These are phyloP conservation scores for Prunella vulgaris DNA, from an alignment of 257 asterid species.

Conservation along the genomic window DNA sequence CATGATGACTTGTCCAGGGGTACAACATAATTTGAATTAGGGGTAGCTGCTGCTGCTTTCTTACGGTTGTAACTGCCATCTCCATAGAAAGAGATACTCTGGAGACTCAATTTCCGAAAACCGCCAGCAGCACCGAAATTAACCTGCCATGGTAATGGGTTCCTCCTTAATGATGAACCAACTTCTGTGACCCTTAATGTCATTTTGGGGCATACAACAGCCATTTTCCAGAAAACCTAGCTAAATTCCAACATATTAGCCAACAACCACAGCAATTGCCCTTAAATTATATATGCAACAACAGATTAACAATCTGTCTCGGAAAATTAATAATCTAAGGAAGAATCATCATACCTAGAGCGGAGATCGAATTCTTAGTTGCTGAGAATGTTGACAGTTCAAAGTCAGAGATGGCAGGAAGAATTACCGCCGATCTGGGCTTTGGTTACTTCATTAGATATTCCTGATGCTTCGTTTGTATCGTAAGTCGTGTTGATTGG, in stretches of 20 bases:
- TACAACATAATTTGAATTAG: slow-evolving; percentile 83
- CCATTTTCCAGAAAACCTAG: slow-evolving; percentile 37
- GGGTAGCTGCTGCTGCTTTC: slow-evolving; percentile 60
- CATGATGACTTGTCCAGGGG: slow-evolving; percentile 79
- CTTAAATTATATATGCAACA: not conserved
- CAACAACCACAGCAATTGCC: not conserved
- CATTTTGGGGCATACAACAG: slow-evolving; percentile 35
- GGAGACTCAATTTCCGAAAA: slow-evolving; percentile 12
- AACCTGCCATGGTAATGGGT: slow-evolving; percentile 15
- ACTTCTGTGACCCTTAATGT: slow-evolving; percentile 29
- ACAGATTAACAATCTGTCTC: not conserved
- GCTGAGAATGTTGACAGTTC: not conserved
- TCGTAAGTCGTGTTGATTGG: too few relatives aligned
- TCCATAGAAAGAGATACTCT: slow-evolving; percentile 37
- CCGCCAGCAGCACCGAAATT: slow-evolving; percentile 10
- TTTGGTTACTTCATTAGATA: too few relatives aligned
- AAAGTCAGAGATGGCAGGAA: not conserved
- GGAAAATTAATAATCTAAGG: too few relatives aligned
- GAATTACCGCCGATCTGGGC: too few relatives aligned
- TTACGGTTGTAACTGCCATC: slow-evolving; percentile 35
- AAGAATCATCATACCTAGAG: not conserved
- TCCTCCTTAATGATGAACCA: slow-evolving; percentile 17
- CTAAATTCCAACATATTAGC: not conserved
- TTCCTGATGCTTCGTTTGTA: too few relatives aligned
- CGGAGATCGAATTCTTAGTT: not conserved